A percentile compares a stretch with the other conserved stretches of the same genome.
Conservation (phyloP, 768 basidiomycete genomes). For the Suillus alpinus region DNA sequence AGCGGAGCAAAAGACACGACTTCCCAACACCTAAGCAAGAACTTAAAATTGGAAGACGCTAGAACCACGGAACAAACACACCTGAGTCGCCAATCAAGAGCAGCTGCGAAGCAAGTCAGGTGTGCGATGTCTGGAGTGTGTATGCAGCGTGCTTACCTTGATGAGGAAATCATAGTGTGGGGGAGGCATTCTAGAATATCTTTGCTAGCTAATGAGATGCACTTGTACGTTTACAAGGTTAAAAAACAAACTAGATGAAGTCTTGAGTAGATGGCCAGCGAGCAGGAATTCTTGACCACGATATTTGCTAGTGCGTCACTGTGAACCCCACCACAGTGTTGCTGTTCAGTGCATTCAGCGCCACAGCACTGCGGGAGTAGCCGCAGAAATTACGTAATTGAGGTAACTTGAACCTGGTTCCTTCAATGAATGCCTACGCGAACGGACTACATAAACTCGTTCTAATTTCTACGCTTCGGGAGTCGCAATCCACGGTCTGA, state of each 20-base stretch:
- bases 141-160: conserved; percentile 54
- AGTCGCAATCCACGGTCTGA: not conserved
- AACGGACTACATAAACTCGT: not conserved
- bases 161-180: conserved; percentile 98
- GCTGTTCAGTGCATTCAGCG: conserved; percentile 1
- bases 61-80: conserved; percentile 24
- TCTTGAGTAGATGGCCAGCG: not conserved
- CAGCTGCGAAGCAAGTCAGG: conserved; percentile 48
- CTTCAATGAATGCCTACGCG: not conserved
- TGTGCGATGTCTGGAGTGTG: conserved; percentile 1
- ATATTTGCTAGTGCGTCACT: not conserved
- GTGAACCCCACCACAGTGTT: not conserved
- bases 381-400: not conserved
- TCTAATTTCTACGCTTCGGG: not conserved
- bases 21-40: conserved; percentile 79
- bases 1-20: conserved; percentile 91
- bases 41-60: conserved; percentile 5
- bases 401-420: too few relatives aligned
- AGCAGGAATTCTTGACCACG: conserved; percentile 2
- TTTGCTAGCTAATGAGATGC: not conserved
- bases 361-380: not conserved
- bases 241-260: not conserved
- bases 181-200: conserved; percentile 60
- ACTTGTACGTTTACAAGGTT: too few relatives aligned
- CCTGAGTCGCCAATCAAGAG: conserved; percentile 96